Evolutionary conservation across 768 basidiomycete genomes (phyloP), one percentile per base, ranked within the genome.

Genomic region (Dentipellis sp.): DNA sequence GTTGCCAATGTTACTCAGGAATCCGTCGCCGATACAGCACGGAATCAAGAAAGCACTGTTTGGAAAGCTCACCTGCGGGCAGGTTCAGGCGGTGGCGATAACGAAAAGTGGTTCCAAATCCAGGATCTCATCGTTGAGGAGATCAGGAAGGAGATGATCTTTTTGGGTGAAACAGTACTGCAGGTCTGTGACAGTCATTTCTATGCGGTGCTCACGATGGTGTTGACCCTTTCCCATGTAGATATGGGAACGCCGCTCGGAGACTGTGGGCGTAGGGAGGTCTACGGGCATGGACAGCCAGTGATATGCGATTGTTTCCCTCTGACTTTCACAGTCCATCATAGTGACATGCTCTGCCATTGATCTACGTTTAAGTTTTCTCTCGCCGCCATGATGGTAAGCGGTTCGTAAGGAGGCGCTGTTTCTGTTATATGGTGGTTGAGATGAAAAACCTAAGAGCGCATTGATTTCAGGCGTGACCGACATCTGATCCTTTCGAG

Each of bases 51-150:
- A 62, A 87, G 84, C 56, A 93, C 94, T 14, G 83, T 88, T 16
- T 95, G 93, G 91, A 97, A 98, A 69, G 87, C 84, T 29, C 89
- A 94, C 71, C 77, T 94, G 52, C 81, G 87, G 58, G 84, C 83
- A 51, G 81, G 82, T 29, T 80, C 83, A 16, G 86, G 84, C 51
- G 86, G 84, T 14, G 88, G 84, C 37, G 89, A 94, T 59, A 78
- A 75, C 51, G 94, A 97, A 70, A 91, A 88, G 67, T 98, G 97
- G 97, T 88, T 91, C 69, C 86, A 92, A 74, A 86, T 98, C 51
- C 93, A 97, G 70, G 95, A 99, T 73, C 76, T 99, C 56, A 89
- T 94, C 58, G 94, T 99, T 10, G 88, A 93, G 67, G 94, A 98
- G 66, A 89, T 91, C n/a, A 77, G 93, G 57, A 92, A 90, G 70